Evolutionary conservation across 495 filamentous ascomycete genomes (phyloP).

Genomic region (Penicillium samsonianum): DNA sequence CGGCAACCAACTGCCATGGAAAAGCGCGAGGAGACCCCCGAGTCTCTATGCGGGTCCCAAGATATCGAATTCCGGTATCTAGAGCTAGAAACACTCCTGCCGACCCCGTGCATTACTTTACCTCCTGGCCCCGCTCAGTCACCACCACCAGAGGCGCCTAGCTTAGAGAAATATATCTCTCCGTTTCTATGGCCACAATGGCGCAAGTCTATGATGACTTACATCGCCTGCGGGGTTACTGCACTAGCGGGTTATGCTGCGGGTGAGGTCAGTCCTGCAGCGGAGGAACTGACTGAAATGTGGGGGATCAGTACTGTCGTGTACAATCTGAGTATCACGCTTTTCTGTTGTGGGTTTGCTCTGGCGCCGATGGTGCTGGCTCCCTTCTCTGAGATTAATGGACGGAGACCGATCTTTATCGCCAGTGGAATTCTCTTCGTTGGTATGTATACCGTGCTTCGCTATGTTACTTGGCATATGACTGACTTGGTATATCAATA

Average conservation of each 20-base stretch:
- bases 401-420: conserved; percentile 79
- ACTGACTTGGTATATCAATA: conserved; percentile 23
- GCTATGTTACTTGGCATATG: background rate
- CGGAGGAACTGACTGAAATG: conserved; percentile 60
- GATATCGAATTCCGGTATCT: conserved; percentile 70
- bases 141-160: conserved; percentile 56
- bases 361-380: conserved; percentile 88
- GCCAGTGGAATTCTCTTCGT: conserved; percentile 69
- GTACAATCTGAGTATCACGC: conserved; percentile 74
- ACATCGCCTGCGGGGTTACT: conserved; percentile 73
- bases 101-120: conserved; percentile 51
- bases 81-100: conserved; percentile 68
- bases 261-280: conserved; percentile 73
- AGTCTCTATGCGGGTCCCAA: conserved; percentile 24
- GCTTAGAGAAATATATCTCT: conserved; percentile 65
- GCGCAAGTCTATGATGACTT: conserved; percentile 72
- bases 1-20: conserved; percentile 16
- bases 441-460: conserved; percentile 26
- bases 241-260: conserved; percentile 78
- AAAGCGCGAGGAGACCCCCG: conserved; percentile 17
- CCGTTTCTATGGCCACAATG: conserved; percentile 73
- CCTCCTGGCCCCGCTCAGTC: conserved; percentile 35
- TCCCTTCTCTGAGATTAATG: conserved; percentile 86
- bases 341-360: conserved; percentile 81
- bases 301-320: conserved; percentile 65